A percentile compares a stretch with the other conserved stretches of the same genome.
Conservation (phyloP, 2,329 filamentous ascomycete species). For the Sclerotinia trifoliorum region DNA sequence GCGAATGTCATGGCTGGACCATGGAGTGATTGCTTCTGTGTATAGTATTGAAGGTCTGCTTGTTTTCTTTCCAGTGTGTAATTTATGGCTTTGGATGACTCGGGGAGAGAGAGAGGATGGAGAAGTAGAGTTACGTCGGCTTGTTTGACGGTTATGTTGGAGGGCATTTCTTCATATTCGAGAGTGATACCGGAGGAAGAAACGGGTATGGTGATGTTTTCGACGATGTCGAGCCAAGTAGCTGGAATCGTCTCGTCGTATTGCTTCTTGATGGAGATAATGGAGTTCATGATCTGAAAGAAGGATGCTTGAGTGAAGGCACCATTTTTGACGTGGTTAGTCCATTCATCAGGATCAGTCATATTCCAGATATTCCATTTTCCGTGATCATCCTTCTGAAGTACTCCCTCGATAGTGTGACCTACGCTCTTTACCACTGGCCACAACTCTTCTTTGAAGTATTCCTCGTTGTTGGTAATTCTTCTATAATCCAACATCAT, state of each 20-base stretch:
- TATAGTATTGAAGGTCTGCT: slow-evolving; percentile 25
- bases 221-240: slow-evolving; percentile 56
- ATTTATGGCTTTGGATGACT: not conserved
- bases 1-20: slow-evolving; percentile 74
- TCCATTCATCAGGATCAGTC: slow-evolving; percentile 56
- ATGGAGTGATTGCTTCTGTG: slow-evolving; percentile 43
- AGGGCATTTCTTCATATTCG: slow-evolving; percentile 28
- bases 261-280: slow-evolving; percentile 33
- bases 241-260: slow-evolving; percentile 44
- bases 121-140: slow-evolving; percentile 28
- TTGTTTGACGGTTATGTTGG: slow-evolving; percentile 29
- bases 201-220: slow-evolving; percentile 55
- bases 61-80: slow-evolving; percentile 13
- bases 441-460: slow-evolving; percentile 24
- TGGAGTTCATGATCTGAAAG: slow-evolving; percentile 46
- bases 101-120: slow-evolving; percentile 21
- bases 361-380: slow-evolving; percentile 54
- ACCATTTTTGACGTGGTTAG: slow-evolving; percentile 49
- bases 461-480: slow-evolving; percentile 22
- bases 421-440: slow-evolving; percentile 26
- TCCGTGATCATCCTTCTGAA: slow-evolving; percentile 19
- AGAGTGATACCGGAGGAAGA: slow-evolving; percentile 53
- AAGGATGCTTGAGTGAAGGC: slow-evolving; percentile 55
- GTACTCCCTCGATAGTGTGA: slow-evolving; percentile 22
- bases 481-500: slow-evolving; percentile 18